Evolutionary conservation across 2,329 filamentous ascomycete species (phyloP).

Genomic region (Aureobasidium sp.): DNA sequence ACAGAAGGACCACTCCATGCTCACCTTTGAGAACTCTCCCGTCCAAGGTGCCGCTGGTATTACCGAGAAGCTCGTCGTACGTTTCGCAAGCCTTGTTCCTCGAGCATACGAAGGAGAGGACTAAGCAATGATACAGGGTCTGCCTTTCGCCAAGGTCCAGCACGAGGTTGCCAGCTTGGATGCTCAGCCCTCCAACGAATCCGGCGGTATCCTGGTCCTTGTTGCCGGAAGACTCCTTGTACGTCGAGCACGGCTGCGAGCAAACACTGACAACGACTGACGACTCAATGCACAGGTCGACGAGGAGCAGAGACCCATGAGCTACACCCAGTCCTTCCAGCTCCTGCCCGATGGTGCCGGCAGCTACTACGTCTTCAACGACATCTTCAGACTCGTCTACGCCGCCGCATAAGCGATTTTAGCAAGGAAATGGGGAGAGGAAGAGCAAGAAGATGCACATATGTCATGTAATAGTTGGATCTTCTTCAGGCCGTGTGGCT

Average conservation of each 20-base stretch:
- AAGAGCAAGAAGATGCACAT: slow-evolving; percentile 1
- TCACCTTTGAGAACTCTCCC: slow-evolving; percentile 78
- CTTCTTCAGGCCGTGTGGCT: neutral
- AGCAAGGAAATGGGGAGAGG: neutral
- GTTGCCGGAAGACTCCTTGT: slow-evolving; percentile 83
- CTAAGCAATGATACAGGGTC: slow-evolving; percentile 43
- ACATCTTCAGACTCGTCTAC: slow-evolving; percentile 88
- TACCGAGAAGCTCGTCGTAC: slow-evolving; percentile 72
- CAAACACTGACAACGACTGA: neutral
- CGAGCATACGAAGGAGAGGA: neutral
- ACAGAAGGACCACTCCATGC: slow-evolving; percentile 77
- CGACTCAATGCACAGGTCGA: slow-evolving; percentile 57
- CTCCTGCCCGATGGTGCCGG: slow-evolving; percentile 60
- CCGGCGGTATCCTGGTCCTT: slow-evolving; percentile 71
- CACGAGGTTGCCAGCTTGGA: slow-evolving; percentile 74
- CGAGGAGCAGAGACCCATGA: slow-evolving; percentile 79
- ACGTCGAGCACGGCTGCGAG: slow-evolving; percentile 30
- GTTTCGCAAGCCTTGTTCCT: slow-evolving; percentile 25
- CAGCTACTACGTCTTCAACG: slow-evolving; percentile 85
- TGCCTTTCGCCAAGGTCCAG: slow-evolving; percentile 75
- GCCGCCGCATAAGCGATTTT: slow-evolving; percentile 27
- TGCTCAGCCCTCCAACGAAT: slow-evolving; percentile 65
- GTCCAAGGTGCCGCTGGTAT: slow-evolving; percentile 60
- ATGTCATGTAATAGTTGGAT: slow-evolving; percentile 8
- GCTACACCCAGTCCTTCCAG: slow-evolving; percentile 85